phyloP scores from a whole-genome alignment of 148 eudicot genomes.

The Agrostemma githago region DNA sequence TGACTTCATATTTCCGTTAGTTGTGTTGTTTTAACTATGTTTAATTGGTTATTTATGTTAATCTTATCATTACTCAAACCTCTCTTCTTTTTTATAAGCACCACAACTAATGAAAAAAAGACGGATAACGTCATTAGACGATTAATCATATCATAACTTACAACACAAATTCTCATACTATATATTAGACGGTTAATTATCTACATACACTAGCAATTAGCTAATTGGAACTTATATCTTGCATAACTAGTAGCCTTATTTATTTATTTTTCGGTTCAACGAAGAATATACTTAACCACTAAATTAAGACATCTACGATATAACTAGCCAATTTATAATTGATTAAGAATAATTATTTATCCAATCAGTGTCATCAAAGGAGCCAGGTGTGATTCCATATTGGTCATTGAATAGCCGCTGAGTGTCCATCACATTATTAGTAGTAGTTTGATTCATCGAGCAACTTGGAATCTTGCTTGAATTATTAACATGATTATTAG shows the following conservation, averaged over 20 bases:
- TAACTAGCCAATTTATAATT: no score
- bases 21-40: no score
- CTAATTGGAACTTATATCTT: background rate
- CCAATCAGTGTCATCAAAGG: conserved; percentile 12
- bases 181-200: conserved; percentile 15
- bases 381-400: conserved; percentile 15
- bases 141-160: conserved; percentile 18
- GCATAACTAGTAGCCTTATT: background rate
- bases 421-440: conserved; percentile 17
- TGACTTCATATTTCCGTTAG: no score
- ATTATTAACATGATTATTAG: conserved; percentile 28
- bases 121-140: no score
- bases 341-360: no score
- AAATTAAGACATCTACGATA: conserved; percentile 16
- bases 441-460: conserved; percentile 34
- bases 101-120: no score
- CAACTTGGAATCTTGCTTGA: conserved; percentile 62
- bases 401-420: conserved; percentile 14
- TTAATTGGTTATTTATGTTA: no score
- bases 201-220: background rate
- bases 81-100: no score
- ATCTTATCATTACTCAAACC: no score
- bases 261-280: background rate
- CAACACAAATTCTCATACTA: background rate
- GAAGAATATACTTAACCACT: conserved; percentile 19